Conservation (phyloP, 352 stramenopile species). For the Peronospora belbahrii region DNA sequence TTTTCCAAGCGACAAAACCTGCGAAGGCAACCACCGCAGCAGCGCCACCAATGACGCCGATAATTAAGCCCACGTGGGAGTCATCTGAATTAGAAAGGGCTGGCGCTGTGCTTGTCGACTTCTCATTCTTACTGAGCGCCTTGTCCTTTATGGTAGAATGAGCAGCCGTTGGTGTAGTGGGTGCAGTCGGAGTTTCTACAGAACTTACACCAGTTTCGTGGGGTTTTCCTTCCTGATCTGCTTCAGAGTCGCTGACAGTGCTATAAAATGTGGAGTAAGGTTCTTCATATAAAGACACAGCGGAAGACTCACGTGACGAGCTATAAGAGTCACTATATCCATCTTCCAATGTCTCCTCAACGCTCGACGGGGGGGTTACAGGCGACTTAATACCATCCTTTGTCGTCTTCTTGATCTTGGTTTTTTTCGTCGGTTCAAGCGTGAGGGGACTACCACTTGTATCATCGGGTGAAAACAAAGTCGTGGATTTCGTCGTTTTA, state of each 20-base stretch:
- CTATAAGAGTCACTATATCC: too few relatives aligned
- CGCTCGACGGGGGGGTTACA: too few relatives aligned
- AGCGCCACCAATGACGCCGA: constrained; percentile 36
- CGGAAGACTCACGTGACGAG: too few relatives aligned
- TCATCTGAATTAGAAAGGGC: constrained; percentile 20
- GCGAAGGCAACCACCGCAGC: constrained; percentile 40
- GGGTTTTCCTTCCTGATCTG: constrained; percentile 6
- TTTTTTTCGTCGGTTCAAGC: too few relatives aligned
- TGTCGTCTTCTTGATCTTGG: too few relatives aligned
- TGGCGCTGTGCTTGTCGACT: constrained; percentile 28
- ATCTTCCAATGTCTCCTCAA: too few relatives aligned
- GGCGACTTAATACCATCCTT: too few relatives aligned
- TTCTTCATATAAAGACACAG: too few relatives aligned
- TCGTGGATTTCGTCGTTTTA: too few relatives aligned
- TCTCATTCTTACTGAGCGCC: constrained; percentile 13
- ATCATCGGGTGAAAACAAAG: too few relatives aligned
- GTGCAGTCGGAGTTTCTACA: constrained; percentile 14
- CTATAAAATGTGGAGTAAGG: too few relatives aligned
- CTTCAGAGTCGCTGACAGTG: constrained; percentile 10
- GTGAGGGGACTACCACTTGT: too few relatives aligned
- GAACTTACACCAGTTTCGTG: constrained; percentile 12
- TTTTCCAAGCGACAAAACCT: constrained; percentile 56
- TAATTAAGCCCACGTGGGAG: constrained; percentile 38
- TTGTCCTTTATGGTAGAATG: constrained; percentile 26
- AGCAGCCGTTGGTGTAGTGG: constrained; percentile 8